Evolutionary conservation across 768 basidiomycete genomes (phyloP), one percentile per base, ranked within the genome.

Genomic region (Suillus subluteus): DNA sequence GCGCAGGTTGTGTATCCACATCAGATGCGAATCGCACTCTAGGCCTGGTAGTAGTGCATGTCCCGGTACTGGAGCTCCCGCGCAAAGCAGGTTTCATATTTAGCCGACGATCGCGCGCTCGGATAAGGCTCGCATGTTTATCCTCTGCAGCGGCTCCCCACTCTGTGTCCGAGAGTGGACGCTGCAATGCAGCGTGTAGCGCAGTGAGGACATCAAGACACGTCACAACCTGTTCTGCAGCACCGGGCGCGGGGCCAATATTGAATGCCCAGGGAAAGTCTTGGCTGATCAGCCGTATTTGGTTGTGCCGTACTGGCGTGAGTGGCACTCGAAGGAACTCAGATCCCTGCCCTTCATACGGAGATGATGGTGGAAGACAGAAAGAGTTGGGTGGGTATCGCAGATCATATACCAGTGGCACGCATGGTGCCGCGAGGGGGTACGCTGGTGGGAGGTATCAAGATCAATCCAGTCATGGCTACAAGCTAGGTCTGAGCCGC

Each of bases 181-280:
- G 38, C 21, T 67, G 66, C 11, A 67, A 50, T 30, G 64, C 66
- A 38, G 30, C 18, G 38, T 67, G 26, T 30, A 67, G 58, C 6
- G 48, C 43, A 18, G 58, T 18, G 30, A 67, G 66, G 6, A 67
- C 43, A 38, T 61, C 66, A 13, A 67, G 46, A 35, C 66, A 67
- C 2, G 48, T 67, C n/a, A 66, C 30, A 12, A 21, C 44, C 11
- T 35, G 38, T 6, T 23, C 40, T 6, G 1, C 6, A 6, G 48
- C 12, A 7, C n/a, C 23, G 26, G 18, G 30, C n/a, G 18, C 30
- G 2, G 38, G 30, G 21, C n/a, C 37, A 4, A 67, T 55, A 12
- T 67, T 40, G 26, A 67, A 66, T 13, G 65, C 26, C 66, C 66
- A 67, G 7, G 66, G 66, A 32, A 67, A 66, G 37, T 66, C 66